Base-by-base conservation (phyloP, 2,329 filamentous ascomycete genomes). In the Cladosporium sp. region DNA sequence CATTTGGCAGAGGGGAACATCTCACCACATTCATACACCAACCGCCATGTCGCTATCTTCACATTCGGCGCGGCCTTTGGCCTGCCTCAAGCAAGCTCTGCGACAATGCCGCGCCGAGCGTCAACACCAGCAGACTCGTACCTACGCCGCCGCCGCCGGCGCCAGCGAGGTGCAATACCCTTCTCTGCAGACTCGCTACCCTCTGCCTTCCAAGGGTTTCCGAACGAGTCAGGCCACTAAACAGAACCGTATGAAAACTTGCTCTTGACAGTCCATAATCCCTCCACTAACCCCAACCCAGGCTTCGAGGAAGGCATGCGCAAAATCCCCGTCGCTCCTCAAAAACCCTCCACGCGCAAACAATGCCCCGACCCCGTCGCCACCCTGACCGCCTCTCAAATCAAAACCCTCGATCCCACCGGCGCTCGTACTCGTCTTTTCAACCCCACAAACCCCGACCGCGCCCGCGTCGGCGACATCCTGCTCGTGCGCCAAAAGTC, bases 401-500 rank as follows among this genome's bases (percentile, higher is more conserved):
- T 95, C 64, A 67, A 78, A 36, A 70, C 79, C 37, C 86, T 96
- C 63, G 93, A 99, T 71, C 89, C 90, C 4, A 89, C 84, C 1
- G 90, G 90, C 43, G 84, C 86, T 47, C 87, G 92, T 54, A 86
- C 84, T 38, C 81, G 83, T 27, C 83, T 99, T 51, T 96, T 99
- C 75, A 82, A 84, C 58, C 82, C 80, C 60, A 71, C 78, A 47
- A 95, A 92, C 71, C 80, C 80, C 27, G 89, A 96, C 68, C 81
- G 84, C 62, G 89, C 86, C 50, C 85, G 86, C 62, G 82, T 87
- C 1, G 93, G 93, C 63, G 93, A 99, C 70, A 88, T 99, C 57
- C 79, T 99, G 30, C 89, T 95, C 62, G 88, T 96, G 42, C 89
- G 89, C 37, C 86, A 89, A 64, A 86, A 85, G 68, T 88, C 83